phyloP scores from a whole-genome alignment of 2,329 filamentous ascomycete genomes.

The Fusarium protoensiforme region DNA sequence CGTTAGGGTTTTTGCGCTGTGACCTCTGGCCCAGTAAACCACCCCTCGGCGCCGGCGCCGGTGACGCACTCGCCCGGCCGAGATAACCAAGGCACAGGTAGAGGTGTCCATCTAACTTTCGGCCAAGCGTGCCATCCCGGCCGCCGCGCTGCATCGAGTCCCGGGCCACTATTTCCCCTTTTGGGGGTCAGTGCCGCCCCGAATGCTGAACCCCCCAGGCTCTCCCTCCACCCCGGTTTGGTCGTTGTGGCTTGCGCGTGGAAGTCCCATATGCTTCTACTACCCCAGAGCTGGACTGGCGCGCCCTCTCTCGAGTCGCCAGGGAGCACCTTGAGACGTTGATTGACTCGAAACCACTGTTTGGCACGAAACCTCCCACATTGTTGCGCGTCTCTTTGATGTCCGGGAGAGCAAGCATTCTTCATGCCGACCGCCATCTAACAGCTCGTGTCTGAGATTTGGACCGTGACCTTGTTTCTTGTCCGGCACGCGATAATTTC shows the following conservation, averaged over 20 bases:
- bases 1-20: slow-evolving; percentile 19
- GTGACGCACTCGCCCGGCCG: slow-evolving; percentile 29
- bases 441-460: slow-evolving; percentile 10
- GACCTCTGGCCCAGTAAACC: slow-evolving; percentile 10
- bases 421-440: slow-evolving; percentile 1
- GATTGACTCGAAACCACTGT: slow-evolving; percentile 37
- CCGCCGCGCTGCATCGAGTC: slow-evolving; percentile 36
- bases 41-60: slow-evolving; percentile 29
- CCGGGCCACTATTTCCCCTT: slow-evolving; percentile 41
- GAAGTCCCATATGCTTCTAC: slow-evolving; percentile 31
- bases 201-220: slow-evolving; percentile 25
- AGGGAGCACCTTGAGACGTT: slow-evolving; percentile 41
- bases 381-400: slow-evolving; percentile 48
- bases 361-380: slow-evolving; percentile 8
- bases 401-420: slow-evolving; percentile 45
- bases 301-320: slow-evolving; percentile 25
- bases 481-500: slow-evolving; percentile 13
- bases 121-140: slow-evolving; percentile 37
- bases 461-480: slow-evolving; percentile 4
- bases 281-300: slow-evolving; percentile 30
- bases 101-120: slow-evolving; percentile 29
- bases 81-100: slow-evolving; percentile 20
- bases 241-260: slow-evolving; percentile 31
- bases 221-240: slow-evolving; percentile 35
- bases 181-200: slow-evolving; percentile 39